Evolutionary conservation across 2,329 filamentous ascomycete genomes (phyloP), one percentile per base, ranked within the genome.

Genomic region (Aspergillus spinulosporus): DNA sequence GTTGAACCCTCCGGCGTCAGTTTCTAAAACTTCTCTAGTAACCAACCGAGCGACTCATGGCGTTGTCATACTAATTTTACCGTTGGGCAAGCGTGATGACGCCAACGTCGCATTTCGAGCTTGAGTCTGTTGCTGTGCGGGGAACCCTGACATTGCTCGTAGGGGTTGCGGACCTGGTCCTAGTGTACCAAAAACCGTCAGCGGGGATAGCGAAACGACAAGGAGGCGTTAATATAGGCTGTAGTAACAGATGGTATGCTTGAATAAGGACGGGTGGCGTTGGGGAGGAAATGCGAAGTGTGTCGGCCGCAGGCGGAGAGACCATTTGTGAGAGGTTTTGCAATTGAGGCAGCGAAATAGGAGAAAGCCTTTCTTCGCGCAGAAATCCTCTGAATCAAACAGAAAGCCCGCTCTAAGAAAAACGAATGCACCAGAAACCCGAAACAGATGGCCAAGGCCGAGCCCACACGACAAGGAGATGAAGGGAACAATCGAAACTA

Each of bases 141-240:
- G 76, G 68, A 84, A 85, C 66, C 80, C 76, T 59, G 79, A 77
- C 72, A 83, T 80, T 58, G 75, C 76, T 69, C 80, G 78, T 62
- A 83, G 68, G 62, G 77, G 74, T 71, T 82, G 80, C 60, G 78
- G 75, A 64, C 76, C 75, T 59, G 77, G 74, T 65, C 75, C 80
- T 82, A 42, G 64, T 62, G 51, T 31, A 54, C 51, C 26, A 49
- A 5, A 57, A 26, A 47, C 8, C 31, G 56, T 66, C 54, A 66
- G 62, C 54, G 49, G 55, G 15, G 37, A 28, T 37, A 29, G 36
- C 26, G 9, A 50, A 14, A 14, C 39, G 39, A 42, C 34, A 12
- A 9, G 4, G 34, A 56, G 14, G 42, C n/a, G 36, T 34, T 47
- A 36, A 3, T 29, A n/a, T 21, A 44, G 15, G n/a, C 42, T 53